Evolutionary conservation across 2,329 filamentous ascomycete genomes (phyloP), one percentile per base, ranked within the genome.

Genomic region (Apiospora malaysiana): DNA sequence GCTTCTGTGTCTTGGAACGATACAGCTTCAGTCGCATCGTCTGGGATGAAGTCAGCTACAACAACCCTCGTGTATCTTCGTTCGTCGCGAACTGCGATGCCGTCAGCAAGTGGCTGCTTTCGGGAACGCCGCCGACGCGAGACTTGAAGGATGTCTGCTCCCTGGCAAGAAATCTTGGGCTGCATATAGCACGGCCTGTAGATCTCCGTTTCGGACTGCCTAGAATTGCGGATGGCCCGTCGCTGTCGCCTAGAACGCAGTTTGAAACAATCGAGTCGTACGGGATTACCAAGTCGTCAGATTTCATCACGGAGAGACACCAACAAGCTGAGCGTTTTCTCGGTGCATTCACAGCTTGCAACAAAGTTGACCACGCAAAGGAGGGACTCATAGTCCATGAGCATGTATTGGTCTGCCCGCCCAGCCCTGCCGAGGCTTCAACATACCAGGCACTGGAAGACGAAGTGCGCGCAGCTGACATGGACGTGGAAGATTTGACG

Each of bases 11-110:
- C 23, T 74, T 85, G 0, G 82, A 85, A 71, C 75, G 77, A 49
- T 84, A 80, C 71, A 81, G 77, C 45, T 85, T 78, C 45, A 72
- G 79, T 23, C 79, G 83, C 4, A 75, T 84, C 14, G 77, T 85
- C 12, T 81, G 81, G 73, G 84, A 85, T 70, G 84, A 85, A 71
- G 84, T 82, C 72, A 83, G 83, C 0, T 85, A 85, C 70, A 74
- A 79, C 47, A 78, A 82, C 32, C 71, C 71, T 4, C 40, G 71
- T 2, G 75, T 81, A 2, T 72, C 76, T 0, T 73, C 78, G 9
- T 84, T 85, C 72, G 74, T 85, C 27, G 72, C 73, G 23, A 75
- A 79, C 10, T 74, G 74, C 8, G 68, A 77, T 0, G 79, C 83
- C 4, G 72, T 71, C 27, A 76, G 80, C 10, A 85, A 83, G 68